phyloP scores from a whole-genome alignment of 2,329 filamentous ascomycete genomes.

The Cordyceps farinosa region DNA sequence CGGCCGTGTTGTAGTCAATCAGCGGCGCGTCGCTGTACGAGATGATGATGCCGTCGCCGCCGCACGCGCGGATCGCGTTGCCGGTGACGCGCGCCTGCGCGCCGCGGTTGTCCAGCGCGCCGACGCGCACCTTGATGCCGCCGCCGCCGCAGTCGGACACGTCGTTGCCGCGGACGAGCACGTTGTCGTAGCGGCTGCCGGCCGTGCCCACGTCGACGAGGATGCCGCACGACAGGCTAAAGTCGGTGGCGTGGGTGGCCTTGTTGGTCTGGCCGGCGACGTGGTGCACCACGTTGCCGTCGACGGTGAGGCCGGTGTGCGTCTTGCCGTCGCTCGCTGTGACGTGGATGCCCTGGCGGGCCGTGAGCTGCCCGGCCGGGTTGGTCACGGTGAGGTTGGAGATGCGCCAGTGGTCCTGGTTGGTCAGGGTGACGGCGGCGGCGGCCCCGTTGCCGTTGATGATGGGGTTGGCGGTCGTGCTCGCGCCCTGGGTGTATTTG shows the following conservation, averaged over 20 bases:
- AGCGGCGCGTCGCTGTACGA: conserved; percentile 23
- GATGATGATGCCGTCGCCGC: conserved; percentile 26
- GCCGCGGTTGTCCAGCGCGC: conserved; percentile 22
- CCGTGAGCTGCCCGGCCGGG: conserved; percentile 18
- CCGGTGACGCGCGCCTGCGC: conserved; percentile 20
- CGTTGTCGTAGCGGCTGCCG: conserved; percentile 25
- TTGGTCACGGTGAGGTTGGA: conserved; percentile 24
- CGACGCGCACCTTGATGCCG: conserved; percentile 27
- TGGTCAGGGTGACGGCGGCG: conserved; percentile 23
- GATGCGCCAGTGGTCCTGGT: conserved; percentile 26
- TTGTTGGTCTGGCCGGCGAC: conserved; percentile 27
- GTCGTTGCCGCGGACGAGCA: conserved; percentile 22
- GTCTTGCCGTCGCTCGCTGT: conserved; percentile 23
- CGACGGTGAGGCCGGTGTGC: conserved; percentile 25
- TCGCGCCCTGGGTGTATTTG: conserved; percentile 19
- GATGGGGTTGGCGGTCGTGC: conserved; percentile 17
- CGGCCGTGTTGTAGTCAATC: conserved; percentile 25
- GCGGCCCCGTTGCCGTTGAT: conserved; percentile 24
- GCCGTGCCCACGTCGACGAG: conserved; percentile 19
- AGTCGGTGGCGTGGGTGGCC: conserved; percentile 19
- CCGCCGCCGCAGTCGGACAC: conserved; percentile 26
- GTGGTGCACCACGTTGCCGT: conserved; percentile 23
- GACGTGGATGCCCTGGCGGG: conserved; percentile 24
- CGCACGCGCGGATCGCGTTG: conserved; percentile 23
- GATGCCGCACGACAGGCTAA: conserved; percentile 23